phyloP scores from a whole-genome alignment of 2,329 filamentous ascomycete genomes.

The Epichloe typhina region DNA sequence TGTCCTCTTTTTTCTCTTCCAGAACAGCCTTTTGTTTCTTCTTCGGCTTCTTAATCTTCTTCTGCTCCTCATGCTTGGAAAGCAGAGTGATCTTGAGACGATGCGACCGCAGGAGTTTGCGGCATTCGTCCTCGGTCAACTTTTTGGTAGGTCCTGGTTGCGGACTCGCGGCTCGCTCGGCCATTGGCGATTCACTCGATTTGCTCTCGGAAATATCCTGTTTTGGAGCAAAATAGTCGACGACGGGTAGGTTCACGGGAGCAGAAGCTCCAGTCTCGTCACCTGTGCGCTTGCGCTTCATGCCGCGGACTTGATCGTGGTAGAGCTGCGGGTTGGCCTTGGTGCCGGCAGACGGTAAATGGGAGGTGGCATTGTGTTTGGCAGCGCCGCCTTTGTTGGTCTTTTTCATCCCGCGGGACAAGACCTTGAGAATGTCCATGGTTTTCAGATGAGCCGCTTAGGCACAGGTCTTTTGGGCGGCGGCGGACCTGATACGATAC shows the following conservation, averaged over 20 bases:
- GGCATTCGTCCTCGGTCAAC: conserved; percentile 57
- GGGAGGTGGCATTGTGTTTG: conserved; percentile 21
- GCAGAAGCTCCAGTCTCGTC: conserved; percentile 21
- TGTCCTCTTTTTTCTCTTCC: conserved; percentile 34
- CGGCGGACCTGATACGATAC: not conserved
- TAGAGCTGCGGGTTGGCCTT: conserved; percentile 57
- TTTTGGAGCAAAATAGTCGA: conserved; percentile 46
- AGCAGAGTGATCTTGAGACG: conserved; percentile 74
- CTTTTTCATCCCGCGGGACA: conserved; percentile 58
- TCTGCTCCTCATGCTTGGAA: conserved; percentile 32
- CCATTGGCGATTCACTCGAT: conserved; percentile 10
- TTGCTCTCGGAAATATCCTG: conserved; percentile 21
- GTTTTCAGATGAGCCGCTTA: not conserved
- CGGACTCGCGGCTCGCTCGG: conserved; percentile 17
- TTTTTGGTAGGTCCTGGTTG: conserved; percentile 15
- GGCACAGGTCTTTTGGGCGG: not conserved
- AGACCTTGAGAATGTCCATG: conserved; percentile 63
- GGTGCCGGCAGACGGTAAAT: conserved; percentile 51
- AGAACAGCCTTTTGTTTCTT: conserved; percentile 36
- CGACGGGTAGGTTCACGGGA: conserved; percentile 27
- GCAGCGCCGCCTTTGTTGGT: conserved; percentile 23
- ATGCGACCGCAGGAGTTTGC: conserved; percentile 62
- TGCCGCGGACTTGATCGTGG: conserved; percentile 38
- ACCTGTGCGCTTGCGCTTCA: conserved; percentile 42
- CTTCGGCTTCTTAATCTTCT: conserved; percentile 40